These are phyloP conservation scores for Apiotrichum porosum DNA, from an alignment of 1,284 basidiomycete species.

Conservation along the genomic window DNA sequence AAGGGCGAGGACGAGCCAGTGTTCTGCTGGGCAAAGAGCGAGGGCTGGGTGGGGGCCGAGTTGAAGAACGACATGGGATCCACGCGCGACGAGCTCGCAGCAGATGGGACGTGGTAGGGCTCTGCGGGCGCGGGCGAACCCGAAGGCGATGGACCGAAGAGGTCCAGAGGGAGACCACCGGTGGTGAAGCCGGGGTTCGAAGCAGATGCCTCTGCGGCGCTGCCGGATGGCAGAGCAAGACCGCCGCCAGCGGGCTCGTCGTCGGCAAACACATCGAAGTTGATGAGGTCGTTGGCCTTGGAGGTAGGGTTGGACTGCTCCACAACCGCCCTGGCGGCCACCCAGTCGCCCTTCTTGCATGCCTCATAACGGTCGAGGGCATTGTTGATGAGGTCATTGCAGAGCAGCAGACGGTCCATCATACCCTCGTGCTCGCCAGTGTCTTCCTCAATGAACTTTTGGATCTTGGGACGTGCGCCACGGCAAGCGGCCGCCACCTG, in stretches of 20 bases:
- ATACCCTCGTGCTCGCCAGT: conserved; percentile 72
- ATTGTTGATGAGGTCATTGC: conserved; percentile 96
- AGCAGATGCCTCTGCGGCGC: conserved; percentile 17
- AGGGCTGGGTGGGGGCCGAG: conserved; percentile 1
- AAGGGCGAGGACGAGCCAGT: conserved; percentile 9
- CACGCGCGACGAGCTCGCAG: conserved; percentile 17
- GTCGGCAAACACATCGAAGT: conserved; percentile 48
- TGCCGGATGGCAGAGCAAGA: conserved; percentile 36
- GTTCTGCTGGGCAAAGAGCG: too few relatives aligned
- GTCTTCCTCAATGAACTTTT: conserved; percentile 96
- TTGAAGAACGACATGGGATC: conserved; percentile 48
- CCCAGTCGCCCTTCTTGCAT: conserved; percentile 81
- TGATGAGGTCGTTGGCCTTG: conserved; percentile 41
- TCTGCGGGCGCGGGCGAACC: conserved; percentile 21
- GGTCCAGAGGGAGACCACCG: conserved; percentile 47
- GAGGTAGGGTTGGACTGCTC: conserved; percentile 16
- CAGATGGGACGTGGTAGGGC: too few relatives aligned
- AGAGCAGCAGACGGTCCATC: conserved; percentile 86
- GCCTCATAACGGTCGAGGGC: conserved; percentile 85
- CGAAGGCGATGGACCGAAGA: conserved; percentile 44
- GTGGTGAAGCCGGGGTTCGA: conserved; percentile 29
- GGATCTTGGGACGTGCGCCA: conserved; percentile 85
- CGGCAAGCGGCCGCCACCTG: conserved; percentile 84
- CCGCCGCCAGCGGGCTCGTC: conserved; percentile 33
- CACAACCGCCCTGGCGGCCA: conserved; percentile 38